phyloP scores from a whole-genome alignment of 2,329 filamentous ascomycete genomes.

The Ceratocystis alfenasii region DNA sequence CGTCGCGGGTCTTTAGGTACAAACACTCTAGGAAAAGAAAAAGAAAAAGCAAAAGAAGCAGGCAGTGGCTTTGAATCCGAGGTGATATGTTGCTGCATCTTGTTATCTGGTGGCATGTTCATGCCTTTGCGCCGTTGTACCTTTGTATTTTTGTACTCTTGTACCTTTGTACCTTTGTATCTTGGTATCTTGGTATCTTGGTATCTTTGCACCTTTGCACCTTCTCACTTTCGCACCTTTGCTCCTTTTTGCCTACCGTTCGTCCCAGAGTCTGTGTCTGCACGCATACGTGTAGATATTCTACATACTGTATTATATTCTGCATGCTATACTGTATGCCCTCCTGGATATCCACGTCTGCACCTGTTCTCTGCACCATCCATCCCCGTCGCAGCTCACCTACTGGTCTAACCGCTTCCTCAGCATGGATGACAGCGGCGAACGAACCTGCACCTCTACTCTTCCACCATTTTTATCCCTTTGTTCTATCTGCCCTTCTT shows the following conservation, averaged over 20 bases:
- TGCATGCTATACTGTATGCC: not conserved
- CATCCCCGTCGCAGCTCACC: not conserved
- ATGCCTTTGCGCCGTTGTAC: not conserved
- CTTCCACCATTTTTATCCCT: not conserved
- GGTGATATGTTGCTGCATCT: too few relatives aligned
- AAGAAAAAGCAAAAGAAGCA: too few relatives aligned
- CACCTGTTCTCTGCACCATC: not conserved
- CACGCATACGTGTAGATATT: not conserved
- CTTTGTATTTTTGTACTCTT: not conserved
- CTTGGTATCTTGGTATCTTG: not conserved
- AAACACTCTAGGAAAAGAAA: too few relatives aligned
- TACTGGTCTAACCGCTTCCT: not conserved
- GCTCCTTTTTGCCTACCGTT: not conserved
- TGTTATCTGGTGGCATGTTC: not conserved
- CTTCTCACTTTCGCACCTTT: not conserved
- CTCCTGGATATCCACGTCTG: not conserved
- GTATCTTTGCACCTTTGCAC: not conserved
- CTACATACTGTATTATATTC: not conserved
- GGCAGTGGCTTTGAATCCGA: too few relatives aligned
- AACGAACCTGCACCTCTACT: not conserved
- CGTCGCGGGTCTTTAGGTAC: too few relatives aligned
- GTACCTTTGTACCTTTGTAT: not conserved
- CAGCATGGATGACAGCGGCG: slow-evolving; percentile 11
- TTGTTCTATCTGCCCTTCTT: not conserved
- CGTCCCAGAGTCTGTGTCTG: not conserved